Conservation (phyloP, 306 rosid species). For the Dryas alaskensis region DNA sequence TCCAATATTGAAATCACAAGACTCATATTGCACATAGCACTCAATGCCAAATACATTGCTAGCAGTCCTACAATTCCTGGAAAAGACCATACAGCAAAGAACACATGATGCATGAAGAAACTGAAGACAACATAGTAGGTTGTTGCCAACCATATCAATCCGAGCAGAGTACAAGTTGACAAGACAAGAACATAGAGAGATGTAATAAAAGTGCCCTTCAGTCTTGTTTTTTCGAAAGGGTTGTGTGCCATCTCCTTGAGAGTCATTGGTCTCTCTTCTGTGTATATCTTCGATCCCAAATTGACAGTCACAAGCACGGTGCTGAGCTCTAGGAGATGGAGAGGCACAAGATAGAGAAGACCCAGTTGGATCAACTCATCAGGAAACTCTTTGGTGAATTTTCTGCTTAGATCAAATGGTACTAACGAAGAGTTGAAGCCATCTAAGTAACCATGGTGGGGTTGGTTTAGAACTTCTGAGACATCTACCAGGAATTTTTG, state of each 20-base stretch:
- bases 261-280: constrained; percentile 13
- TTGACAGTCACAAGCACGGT: constrained; percentile 9
- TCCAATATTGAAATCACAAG: constrained; percentile 52
- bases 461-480: constrained; percentile 4
- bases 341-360: constrained; percentile 23
- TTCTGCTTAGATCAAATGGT: neutral
- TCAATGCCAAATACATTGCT: constrained; percentile 47
- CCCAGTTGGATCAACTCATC: constrained; percentile 12
- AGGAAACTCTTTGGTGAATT: neutral
- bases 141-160: constrained; percentile 15
- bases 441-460: constrained; percentile 11
- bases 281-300: constrained; percentile 21
- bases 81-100: constrained; percentile 16
- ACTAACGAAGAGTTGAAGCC: neutral
- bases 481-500: constrained; percentile 32
- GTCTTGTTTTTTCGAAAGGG: constrained; percentile 4
- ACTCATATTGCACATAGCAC: constrained; percentile 57
- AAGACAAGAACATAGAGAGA: constrained; percentile 15
- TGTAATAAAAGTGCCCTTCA: constrained; percentile 15
- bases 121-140: constrained; percentile 8
- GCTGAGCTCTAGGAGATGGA: constrained; percentile 23
- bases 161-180: constrained; percentile 16
- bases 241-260: constrained; percentile 7
- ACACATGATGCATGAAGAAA: neutral
- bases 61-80: constrained; percentile 27